These are phyloP conservation scores for Apiotrichum gracile DNA, from an alignment of 1,284 basidiomycete species.

Conservation along the genomic window DNA sequence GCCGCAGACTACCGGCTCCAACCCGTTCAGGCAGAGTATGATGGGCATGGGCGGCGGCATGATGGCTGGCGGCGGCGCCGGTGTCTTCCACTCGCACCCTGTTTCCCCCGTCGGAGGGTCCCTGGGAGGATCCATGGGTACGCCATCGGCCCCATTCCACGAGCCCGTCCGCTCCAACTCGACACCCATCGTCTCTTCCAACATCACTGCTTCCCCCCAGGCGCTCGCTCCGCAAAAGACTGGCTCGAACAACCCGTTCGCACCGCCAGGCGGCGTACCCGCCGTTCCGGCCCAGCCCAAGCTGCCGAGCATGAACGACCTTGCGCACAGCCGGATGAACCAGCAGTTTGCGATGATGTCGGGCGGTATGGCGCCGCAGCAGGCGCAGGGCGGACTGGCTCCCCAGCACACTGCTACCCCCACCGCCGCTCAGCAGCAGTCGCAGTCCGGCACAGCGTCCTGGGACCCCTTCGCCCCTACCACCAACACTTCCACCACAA, in stretches of 20 bases:
- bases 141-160: constrained; percentile 54
- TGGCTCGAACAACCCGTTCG: constrained; percentile 92
- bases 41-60: not conserved
- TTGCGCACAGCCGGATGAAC: constrained; percentile 54
- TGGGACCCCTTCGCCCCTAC: constrained; percentile 8
- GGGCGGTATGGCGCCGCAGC: constrained; percentile 5
- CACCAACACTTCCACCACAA: not conserved
- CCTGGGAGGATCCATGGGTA: not conserved
- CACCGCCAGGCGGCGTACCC: constrained; percentile 55
- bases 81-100: constrained; percentile 12
- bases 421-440: not conserved
- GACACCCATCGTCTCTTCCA: constrained; percentile 46
- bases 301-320: constrained; percentile 71
- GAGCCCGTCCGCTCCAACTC: constrained; percentile 2
- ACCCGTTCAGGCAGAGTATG: constrained; percentile 59
- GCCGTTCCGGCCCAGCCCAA: constrained; percentile 57
- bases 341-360: constrained; percentile 10
- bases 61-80: constrained; percentile 11
- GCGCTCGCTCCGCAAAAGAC: constrained; percentile 81
- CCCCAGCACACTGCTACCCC: not conserved
- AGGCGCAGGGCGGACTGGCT: not conserved
- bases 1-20: constrained; percentile 68
- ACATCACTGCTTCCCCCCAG: constrained; percentile 48
- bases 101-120: not conserved
- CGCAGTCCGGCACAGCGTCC: not conserved